Percentiles rank a stretch among this genome's conserved stretches.
phyloP scores from a whole-genome alignment of 495 filamentous ascomycete species.

The Neurospora tetraspora region DNA sequence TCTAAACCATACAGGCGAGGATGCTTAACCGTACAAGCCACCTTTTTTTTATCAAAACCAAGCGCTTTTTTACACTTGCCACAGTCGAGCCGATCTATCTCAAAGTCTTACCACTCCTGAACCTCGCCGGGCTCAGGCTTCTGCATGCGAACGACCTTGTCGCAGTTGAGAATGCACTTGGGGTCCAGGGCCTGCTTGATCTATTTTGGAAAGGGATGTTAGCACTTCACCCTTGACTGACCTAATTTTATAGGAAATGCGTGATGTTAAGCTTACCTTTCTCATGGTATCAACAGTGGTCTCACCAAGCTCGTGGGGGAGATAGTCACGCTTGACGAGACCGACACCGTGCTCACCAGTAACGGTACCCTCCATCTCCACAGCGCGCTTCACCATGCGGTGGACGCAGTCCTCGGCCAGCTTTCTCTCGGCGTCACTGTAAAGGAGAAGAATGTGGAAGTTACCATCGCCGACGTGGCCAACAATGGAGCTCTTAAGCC shows the following conservation, averaged over 20 bases:
- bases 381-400: slow-evolving; percentile 73
- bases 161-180: slow-evolving; percentile 66
- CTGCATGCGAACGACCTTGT: slow-evolving; percentile 65
- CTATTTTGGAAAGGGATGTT: slow-evolving; percentile 8
- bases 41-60: neutral
- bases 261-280: slow-evolving; percentile 40
- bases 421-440: slow-evolving; percentile 53
- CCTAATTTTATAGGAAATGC: neutral
- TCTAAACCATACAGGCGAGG: neutral
- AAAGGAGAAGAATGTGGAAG: slow-evolving; percentile 70
- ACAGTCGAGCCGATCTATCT: neutral
- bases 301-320: slow-evolving; percentile 62
- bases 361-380: slow-evolving; percentile 75
- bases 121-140: slow-evolving; percentile 43
- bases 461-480: slow-evolving; percentile 81
- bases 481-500: slow-evolving; percentile 63
- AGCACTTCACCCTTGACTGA: slow-evolving; percentile 2
- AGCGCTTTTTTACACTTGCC: neutral
- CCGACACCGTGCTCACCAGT: slow-evolving; percentile 80
- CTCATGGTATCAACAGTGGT: slow-evolving; percentile 70
- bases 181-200: slow-evolving; percentile 69
- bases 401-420: slow-evolving; percentile 63
- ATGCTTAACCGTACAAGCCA: neutral
- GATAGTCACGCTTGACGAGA: slow-evolving; percentile 71
- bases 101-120: slow-evolving; percentile 32